phyloP scores from a whole-genome alignment of 1,284 basidiomycete species.

The Abortiporus biennis region DNA sequence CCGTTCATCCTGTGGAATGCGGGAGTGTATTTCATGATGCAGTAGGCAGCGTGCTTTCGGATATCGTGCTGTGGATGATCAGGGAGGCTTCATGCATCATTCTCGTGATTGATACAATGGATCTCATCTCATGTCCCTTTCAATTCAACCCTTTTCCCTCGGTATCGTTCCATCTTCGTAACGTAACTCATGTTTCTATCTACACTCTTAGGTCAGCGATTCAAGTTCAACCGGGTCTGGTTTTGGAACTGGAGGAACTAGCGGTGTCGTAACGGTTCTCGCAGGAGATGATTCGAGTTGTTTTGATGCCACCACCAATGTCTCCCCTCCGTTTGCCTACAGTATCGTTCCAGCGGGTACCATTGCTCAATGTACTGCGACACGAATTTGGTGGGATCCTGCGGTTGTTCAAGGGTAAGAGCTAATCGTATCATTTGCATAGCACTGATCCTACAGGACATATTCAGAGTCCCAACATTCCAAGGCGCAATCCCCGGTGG shows the following conservation, averaged over 20 bases:
- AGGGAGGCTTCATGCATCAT: too few relatives aligned
- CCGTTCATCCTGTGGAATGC: too few relatives aligned
- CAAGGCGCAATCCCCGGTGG: conserved; percentile 75
- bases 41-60: too few relatives aligned
- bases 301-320: conserved; percentile 42
- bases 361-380: conserved; percentile 53
- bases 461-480: conserved; percentile 48
- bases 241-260: conserved; percentile 73
- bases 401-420: conserved; percentile 49
- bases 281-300: conserved; percentile 52
- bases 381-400: conserved; percentile 59
- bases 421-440: not conserved
- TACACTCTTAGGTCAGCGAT: conserved; percentile 57
- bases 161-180: too few relatives aligned
- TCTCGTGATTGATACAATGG: too few relatives aligned
- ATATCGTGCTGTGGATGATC: too few relatives aligned
- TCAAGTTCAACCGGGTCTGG: too few relatives aligned
- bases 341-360: conserved; percentile 53
- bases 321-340: conserved; percentile 53
- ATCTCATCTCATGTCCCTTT: too few relatives aligned
- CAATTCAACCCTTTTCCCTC: not conserved
- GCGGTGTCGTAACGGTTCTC: conserved; percentile 49
- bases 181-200: conserved; percentile 6
- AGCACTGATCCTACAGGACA: not conserved
- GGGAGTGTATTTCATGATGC: too few relatives aligned